These are phyloP conservation scores for Aspergillus sclerotiicarbonarius DNA, from an alignment of 495 filamentous ascomycete genomes.

Conservation along the genomic window DNA sequence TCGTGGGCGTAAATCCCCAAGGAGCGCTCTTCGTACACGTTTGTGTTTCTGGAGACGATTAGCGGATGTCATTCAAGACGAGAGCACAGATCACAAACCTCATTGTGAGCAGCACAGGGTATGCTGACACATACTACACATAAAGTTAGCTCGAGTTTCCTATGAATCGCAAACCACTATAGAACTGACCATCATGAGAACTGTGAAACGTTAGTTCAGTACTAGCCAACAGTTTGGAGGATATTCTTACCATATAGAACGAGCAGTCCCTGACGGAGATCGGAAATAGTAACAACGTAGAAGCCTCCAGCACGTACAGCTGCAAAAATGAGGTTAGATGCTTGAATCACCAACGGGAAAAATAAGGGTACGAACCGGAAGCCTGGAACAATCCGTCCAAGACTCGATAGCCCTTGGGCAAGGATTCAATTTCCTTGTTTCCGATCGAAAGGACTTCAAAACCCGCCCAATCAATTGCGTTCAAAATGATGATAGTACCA, in stretches of 20 bases:
- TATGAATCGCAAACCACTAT: neutral
- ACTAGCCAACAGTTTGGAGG: neutral
- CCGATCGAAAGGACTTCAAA: slow-evolving; percentile 80
- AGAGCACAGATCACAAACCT: slow-evolving; percentile 30
- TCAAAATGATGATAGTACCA: slow-evolving; percentile 68
- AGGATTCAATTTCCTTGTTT: slow-evolving; percentile 58
- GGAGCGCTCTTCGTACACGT: slow-evolving; percentile 75
- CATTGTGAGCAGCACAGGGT: slow-evolving; percentile 58
- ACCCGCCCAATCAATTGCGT: slow-evolving; percentile 75
- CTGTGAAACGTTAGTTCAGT: slow-evolving; percentile 24
- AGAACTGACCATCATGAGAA: slow-evolving; percentile 74
- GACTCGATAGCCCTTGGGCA: slow-evolving; percentile 58
- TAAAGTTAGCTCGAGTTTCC: slow-evolving; percentile 2
- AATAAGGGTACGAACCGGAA: slow-evolving; percentile 33
- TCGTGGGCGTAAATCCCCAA: slow-evolving; percentile 62
- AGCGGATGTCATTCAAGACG: neutral
- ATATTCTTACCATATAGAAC: slow-evolving; percentile 58
- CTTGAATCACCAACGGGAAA: neutral
- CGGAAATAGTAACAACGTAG: slow-evolving; percentile 72
- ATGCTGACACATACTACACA: slow-evolving; percentile 60
- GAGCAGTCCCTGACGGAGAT: slow-evolving; percentile 69
- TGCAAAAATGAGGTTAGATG: slow-evolving; percentile 14
- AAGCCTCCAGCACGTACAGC: slow-evolving; percentile 83
- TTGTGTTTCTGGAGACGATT: slow-evolving; percentile 55
- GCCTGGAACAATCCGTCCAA: slow-evolving; percentile 85